Evolutionary conservation across 2,329 filamentous ascomycete species (phyloP), one percentile per base, ranked within the genome.

Genomic region (Xylaria sp.): DNA sequence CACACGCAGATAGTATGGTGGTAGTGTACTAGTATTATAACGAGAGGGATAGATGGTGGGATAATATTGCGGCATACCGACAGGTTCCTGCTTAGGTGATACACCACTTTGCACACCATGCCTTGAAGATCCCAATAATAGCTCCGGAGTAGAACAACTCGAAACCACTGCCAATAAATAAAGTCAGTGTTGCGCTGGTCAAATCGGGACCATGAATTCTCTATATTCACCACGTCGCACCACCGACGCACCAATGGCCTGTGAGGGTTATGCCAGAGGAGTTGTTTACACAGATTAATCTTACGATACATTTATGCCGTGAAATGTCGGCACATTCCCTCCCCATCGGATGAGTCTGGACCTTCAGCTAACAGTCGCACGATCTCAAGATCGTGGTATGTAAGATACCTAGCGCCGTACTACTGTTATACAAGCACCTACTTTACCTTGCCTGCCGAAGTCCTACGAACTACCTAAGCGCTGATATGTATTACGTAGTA

Each of bases 61-160:
- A 46, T 46, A 46, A 34, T 54, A 34, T 34, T 39, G 34, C 10
- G 37, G 32, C 15, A 57, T 28, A 41, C 20, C 15, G 44, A 48
- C 41, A 46, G 18, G 41, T 46, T 55, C 32, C 28, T n/a, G 23
- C 50, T 52, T 56, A 37, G 9, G 4, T 37, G 54, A 15, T 23
- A n/a, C 54, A 25, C 34, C n/a, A 20, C 20, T 52, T 52, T 61
- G 6, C 18, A 28, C 56, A 23, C 39, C 51, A 46, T 44, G 32
- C 52, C 18, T 60, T 48, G 48, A 64, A 64, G 41, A 60, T 64
- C 56, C 39, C 23, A 68, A 65, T 65, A 60, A 57, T 44, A 34
- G 25, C 32, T 50, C 32, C 25, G 23, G 20, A 39, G 18, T 12
- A 20, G 32, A 37, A 37, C 46, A 28, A 63, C n/a, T 25, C 34